Percentiles rank a stretch among this genome's conserved stretches.
These are phyloP conservation scores for Botryotinia convoluta DNA, from an alignment of 2,329 filamentous ascomycete species.

Conservation along the genomic window DNA sequence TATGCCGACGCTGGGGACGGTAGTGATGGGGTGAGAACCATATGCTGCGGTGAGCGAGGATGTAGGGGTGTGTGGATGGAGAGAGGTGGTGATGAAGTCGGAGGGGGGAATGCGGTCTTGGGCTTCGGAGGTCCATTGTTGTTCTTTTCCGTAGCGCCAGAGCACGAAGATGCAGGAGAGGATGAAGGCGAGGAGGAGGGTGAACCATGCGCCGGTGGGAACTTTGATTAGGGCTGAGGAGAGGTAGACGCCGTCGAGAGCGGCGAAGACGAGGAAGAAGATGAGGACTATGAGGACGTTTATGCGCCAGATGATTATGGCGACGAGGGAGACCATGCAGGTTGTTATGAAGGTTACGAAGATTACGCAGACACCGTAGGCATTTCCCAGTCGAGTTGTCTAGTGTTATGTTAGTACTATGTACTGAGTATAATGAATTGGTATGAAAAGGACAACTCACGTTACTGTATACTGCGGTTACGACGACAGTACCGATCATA, in stretches of 20 bases:
- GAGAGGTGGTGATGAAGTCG: conserved; percentile 40
- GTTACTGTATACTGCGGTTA: conserved; percentile 72
- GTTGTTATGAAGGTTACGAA: conserved; percentile 78
- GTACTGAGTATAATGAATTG: background rate
- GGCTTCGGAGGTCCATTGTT: conserved; percentile 70
- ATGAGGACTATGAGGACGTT: conserved; percentile 58
- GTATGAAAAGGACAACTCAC: conserved; percentile 40
- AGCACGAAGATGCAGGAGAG: conserved; percentile 66
- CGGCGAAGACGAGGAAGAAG: conserved; percentile 62
- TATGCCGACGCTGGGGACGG: conserved; percentile 60
- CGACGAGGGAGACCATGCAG: conserved; percentile 68
- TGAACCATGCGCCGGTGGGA: conserved; percentile 76
- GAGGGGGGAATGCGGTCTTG: conserved; percentile 56
- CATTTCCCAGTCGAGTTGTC: conserved; percentile 68
- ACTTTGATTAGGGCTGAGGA: conserved; percentile 70
- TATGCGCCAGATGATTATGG: conserved; percentile 69
- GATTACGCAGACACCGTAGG: conserved; percentile 78
- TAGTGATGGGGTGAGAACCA: conserved; percentile 43
- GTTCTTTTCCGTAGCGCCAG: conserved; percentile 77
- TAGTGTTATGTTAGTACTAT: conserved; percentile 32
- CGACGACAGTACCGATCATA: conserved; percentile 71
- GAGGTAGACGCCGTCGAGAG: conserved; percentile 66
- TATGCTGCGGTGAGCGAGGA: conserved; percentile 38
- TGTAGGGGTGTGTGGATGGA: conserved; percentile 36
- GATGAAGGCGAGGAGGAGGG: conserved; percentile 60